These are phyloP conservation scores for Nakazawaea peltata DNA, from an alignment of 805 yeast species.

Conservation along the genomic window DNA sequence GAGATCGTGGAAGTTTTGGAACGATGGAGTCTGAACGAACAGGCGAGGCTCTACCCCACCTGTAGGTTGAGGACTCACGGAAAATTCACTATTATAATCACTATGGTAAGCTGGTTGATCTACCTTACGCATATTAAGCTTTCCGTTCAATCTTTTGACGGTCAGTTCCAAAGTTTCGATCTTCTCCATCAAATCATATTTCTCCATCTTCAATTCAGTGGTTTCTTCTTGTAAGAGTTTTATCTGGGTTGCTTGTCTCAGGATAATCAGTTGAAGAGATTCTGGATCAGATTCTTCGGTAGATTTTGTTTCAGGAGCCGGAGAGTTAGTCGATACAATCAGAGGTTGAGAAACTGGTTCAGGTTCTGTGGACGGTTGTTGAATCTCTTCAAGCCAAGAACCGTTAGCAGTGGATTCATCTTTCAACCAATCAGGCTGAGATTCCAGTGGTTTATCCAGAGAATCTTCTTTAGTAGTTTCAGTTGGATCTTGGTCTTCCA, in stretches of 20 bases:
- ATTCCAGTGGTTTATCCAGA: conserved; percentile 1
- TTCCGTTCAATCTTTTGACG: conserved; percentile 3
- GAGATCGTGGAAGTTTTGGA: conserved; percentile 6
- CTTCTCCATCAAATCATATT: conserved; percentile 7
- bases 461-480: background rate
- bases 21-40: conserved; percentile 7
- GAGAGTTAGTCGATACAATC: no score
- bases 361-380: background rate
- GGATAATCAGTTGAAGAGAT: background rate
- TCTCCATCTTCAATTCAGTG: conserved; percentile 7
- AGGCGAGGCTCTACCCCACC: background rate
- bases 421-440: no score
- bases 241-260: conserved; percentile 1
- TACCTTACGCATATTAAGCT: conserved; percentile 1
- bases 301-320: background rate
- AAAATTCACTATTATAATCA: conserved; percentile 10
- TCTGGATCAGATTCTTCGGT: background rate
- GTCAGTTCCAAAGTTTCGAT: conserved; percentile 6
- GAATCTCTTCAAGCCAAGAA: conserved; percentile 10
- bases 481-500: conserved; percentile 17
- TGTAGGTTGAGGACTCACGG: conserved; percentile 7
- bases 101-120: conserved; percentile 9
- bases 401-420: no score
- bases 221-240: conserved; percentile 4
- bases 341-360: background rate